Base-by-base conservation (phyloP, 345 rosid species). In the Tarenaya hassleriana region DNA sequence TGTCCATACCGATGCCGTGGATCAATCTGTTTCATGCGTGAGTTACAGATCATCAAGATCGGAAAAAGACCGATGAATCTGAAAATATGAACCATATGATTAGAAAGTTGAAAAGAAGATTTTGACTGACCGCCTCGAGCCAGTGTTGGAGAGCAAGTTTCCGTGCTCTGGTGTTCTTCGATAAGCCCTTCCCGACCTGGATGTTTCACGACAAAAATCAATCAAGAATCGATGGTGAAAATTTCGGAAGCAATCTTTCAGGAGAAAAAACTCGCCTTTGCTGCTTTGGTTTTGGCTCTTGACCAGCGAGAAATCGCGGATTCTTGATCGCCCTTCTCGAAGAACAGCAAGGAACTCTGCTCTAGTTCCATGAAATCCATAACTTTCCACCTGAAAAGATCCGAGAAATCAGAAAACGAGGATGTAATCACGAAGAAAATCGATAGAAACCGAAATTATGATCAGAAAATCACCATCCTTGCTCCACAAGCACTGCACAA, bases 1-100 rank as follows among this genome's bases (percentile, higher is more conserved):
- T 88, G 97, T 32, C 99, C 99, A 51, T 88, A 86, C 18, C 95
- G 84, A 80, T 92, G 98, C 34, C 97, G 68, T 16, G 95, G 95
- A 57, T 92, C 97, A 57, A 88, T 92, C 98, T 92, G 81, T 61
- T 56, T 24, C n/a, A 24, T 24, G 29, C 5, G 29, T 24, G 29
- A 37, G 37, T 4, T 3, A 52, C 17, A 58, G 10, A 15, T 32
- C 42, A 50, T 61, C 58, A 55, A 66, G 19, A n/a, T 12, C 29
- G 5, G 37, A 3, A 10, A 16, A 21, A 10, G 41, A 47, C 10
- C 33, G 7, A 55, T 39, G 3, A 34, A 18, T 46, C 5, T 6
- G 18, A 40, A 3, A 18, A 18, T 12, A 7, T 7, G 6, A 13
- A 14, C 13, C n/a, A 1, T 15, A 18, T 7, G 10, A 16, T 24